Evolutionary conservation across 495 filamentous ascomycete genomes (phyloP), one percentile per base, ranked within the genome.

Genomic region (Entonaema liquescens): DNA sequence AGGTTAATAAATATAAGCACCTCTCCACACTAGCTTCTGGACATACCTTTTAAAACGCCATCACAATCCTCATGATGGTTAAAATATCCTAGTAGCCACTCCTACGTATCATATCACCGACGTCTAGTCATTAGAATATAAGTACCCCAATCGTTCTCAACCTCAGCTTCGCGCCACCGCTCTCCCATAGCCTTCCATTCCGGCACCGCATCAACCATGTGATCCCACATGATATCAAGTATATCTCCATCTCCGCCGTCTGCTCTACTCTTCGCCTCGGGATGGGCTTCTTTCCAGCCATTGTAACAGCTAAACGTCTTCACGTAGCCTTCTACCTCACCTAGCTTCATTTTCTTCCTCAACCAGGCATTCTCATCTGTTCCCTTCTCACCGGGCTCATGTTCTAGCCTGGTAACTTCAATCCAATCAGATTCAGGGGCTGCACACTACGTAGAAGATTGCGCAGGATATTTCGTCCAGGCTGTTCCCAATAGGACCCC

Each of bases 401-500:
- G 89, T 56, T 87, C 84, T 44, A 86, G 71, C 42, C 87, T 79
- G 55, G 71, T 71, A 0, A 88, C 77, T 35, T 84, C 83, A 63
- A 81, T 78, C 85, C 85, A 90, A 15, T 86, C 79, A 1, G 59
- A 38, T 65, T 68, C 0, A 85, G 87, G 11, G 86, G 87, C n/a
- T 78, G 70, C 12, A 91, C 76, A 44, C 72, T 79, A 29, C 82
- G 72, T 38, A 84, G 78, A 50, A 84, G 79, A 15, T 83, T 77
- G 40, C 86, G 77, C 35, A 90, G 73, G 38, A 85, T 83, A 4
- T 72, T 71, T n/a, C 89, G 78, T 2, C 88, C 89, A 0, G 89
- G 88, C 62, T 86, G 84, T 62, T 83, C 77, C 89, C 89, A 91
- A 67, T 83, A 89, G 21, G 79, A 73, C 5, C 87, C 89, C 76